Evolutionary conservation across 1,284 basidiomycete genomes (phyloP), one percentile per base, ranked within the genome.

Genomic region (Microbotryomycetes sp.): DNA sequence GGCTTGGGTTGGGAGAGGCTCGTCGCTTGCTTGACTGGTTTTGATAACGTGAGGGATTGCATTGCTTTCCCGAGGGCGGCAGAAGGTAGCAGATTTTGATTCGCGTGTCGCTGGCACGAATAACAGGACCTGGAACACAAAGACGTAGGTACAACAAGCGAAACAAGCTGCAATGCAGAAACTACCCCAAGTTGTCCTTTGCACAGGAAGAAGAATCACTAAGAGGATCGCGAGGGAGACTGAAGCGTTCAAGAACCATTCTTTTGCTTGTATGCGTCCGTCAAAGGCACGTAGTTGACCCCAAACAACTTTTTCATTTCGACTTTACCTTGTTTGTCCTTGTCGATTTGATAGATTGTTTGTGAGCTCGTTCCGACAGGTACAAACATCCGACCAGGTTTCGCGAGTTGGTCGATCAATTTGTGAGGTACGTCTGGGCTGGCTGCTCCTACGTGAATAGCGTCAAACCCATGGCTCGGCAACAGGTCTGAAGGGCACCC

Each of bases 361-460:
- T 79, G 77, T 11, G 59, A 49, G 0, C 76, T 71, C 1, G 79
- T 81, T 5, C 91, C 91, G 6, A 97, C 86, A 1, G 93, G 93
- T 56, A 97, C 88, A 76, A 97, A 94, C 86, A 97, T 90, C 54
- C 90, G 79, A 2, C 94, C 94, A 0, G 91, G 91, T 2, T 76
- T 75, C 15, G 86, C 87, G 4, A 97, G 84, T 75, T 94, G 80
- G 16, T 89, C 82, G 27, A 97, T 74, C 0, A 97, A 81, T 0
- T 81, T 74, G 35, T 82, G 74, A 0, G 92, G 91, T n/a, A 91
- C 76, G 0, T 73, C 79, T 0, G 89, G 86, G 0, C 92, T 86
- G 0, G 93, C 92, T 0, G 94, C 94, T 4, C 94, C 94, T 23
- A 97, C 94, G 71, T 98, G 94, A 52, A 97, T 97, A 67, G 89